Percentiles rank a stretch among this genome's conserved stretches.
phyloP scores from a whole-genome alignment of 78 protist genomes.

The Monocercomonoides exilis region DNA sequence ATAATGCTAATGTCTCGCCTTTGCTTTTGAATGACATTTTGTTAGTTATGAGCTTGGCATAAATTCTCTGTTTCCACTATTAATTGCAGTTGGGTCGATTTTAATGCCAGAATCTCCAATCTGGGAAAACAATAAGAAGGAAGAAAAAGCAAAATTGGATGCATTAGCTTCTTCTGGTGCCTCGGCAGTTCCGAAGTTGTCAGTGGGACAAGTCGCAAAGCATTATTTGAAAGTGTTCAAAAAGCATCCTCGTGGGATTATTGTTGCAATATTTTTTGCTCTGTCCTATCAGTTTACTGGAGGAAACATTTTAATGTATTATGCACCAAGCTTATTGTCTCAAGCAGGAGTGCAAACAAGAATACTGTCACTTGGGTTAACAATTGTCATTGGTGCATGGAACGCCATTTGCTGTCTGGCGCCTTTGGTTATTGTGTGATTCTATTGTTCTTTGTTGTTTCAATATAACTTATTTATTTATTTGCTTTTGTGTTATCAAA shows the following conservation, averaged over 20 bases:
- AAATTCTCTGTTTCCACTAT: not conserved
- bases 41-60: not conserved
- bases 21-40: too few relatives aligned
- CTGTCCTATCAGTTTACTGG: not conserved
- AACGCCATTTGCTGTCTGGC: not conserved
- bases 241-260: not conserved
- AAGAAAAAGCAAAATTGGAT: not conserved
- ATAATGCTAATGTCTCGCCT: too few relatives aligned
- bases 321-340: not conserved
- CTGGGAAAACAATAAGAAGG: not conserved
- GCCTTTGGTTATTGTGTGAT: not conserved
- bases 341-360: not conserved
- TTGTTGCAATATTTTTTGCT: not conserved
- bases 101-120: not conserved
- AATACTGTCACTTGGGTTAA: not conserved
- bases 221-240: not conserved
- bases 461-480: too few relatives aligned
- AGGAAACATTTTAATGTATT: not conserved
- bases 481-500: too few relatives aligned
- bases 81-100: not conserved
- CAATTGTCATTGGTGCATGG: not conserved
- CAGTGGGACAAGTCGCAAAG: not conserved
- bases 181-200: too few relatives aligned
- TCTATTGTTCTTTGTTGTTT: too few relatives aligned
- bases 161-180: not conserved